Conservation (phyloP, 768 basidiomycete genomes). For the Crassisporium funariophilum region DNA sequence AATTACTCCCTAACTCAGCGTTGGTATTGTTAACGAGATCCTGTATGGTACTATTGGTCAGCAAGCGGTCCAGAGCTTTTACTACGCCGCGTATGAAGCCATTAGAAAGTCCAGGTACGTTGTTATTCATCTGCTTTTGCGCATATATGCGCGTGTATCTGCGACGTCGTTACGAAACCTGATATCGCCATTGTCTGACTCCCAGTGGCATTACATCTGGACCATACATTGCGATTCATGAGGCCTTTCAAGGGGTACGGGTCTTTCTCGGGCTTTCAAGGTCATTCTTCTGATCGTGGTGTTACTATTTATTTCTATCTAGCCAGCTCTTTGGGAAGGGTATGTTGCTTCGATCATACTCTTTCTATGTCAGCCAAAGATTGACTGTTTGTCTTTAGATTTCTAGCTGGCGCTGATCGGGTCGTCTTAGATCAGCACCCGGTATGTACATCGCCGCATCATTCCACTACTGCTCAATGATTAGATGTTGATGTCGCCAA, state of each 20-base stretch:
- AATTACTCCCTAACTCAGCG: slow-evolving; percentile 23
- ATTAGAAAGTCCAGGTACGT: slow-evolving; percentile 46
- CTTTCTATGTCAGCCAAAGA: slow-evolving; percentile 5
- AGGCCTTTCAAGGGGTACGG: slow-evolving; percentile 62
- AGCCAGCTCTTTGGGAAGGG: slow-evolving; percentile 51
- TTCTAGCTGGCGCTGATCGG: slow-evolving; percentile 77
- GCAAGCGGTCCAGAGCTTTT: slow-evolving; percentile 42
- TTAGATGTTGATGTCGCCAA: slow-evolving; percentile 7
- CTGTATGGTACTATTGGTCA: slow-evolving; percentile 60
- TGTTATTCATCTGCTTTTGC: neutral
- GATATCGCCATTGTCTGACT: slow-evolving; percentile 8
- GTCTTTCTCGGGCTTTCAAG: slow-evolving; percentile 17
- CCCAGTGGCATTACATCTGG: slow-evolving; percentile 66
- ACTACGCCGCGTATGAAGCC: slow-evolving; percentile 46
- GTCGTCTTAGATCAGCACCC: slow-evolving; percentile 78
- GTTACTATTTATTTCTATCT: slow-evolving; percentile 7
- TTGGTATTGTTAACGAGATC: slow-evolving; percentile 70
- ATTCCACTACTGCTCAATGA: slow-evolving; percentile 11
- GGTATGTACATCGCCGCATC: slow-evolving; percentile 41
- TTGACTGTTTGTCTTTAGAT: slow-evolving; percentile 40
- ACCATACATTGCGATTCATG: slow-evolving; percentile 61
- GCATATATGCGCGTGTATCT: no score
- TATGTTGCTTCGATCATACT: slow-evolving; percentile 19
- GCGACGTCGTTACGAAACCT: neutral
- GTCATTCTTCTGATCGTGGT: slow-evolving; percentile 13